Base-by-base conservation (phyloP, 768 basidiomycete genomes). In the Tephrocybe sp. region DNA sequence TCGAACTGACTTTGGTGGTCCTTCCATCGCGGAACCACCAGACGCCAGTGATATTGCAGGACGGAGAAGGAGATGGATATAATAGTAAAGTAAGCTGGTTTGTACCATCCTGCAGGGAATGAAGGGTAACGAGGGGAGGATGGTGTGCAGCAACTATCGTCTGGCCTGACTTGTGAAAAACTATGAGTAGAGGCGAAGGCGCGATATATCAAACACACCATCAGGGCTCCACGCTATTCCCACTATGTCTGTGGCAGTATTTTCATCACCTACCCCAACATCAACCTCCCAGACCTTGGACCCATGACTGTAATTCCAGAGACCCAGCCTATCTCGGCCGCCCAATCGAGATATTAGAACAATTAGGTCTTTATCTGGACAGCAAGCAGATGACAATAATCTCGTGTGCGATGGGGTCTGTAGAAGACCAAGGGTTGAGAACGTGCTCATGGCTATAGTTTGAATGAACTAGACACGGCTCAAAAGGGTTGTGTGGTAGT, bases 301-400 rank as follows among this genome's bases (percentile, higher is more conserved):
- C 15, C 90, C 89, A 55, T 86, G 83, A 64, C 84, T 79, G 58
- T 69, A 72, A 44, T 89, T 91, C 88, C 88, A 93, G 30, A 93
- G 72, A 55, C 83, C 82, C 60, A 92, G 65, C 52, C 82, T 77
- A 60, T 90, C 87, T 54, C 78, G 77, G 26, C 82, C 82, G 26
- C 83, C 87, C 21, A 85, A 70, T 24, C 82, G 78, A 50, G 84
- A 83, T 42, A 91, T 70, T 7, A 90, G 69, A 22, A 84, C 71
- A 4, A 91, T 68, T 34, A 92, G 72, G 65, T 92, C 90, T 64
- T 92, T 92, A 70, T 92, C 90, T 8, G 89, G 89, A 64, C 90
- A 90, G 59, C 89, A 91, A 39, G 89, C 81, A 18, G 83, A 77
- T 9, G 71, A 49, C 21, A 87, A 66, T 25, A 91, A 58, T 32